Evolutionary conservation across 768 basidiomycete species (phyloP).

Genomic region (Tulasnella sp.): DNA sequence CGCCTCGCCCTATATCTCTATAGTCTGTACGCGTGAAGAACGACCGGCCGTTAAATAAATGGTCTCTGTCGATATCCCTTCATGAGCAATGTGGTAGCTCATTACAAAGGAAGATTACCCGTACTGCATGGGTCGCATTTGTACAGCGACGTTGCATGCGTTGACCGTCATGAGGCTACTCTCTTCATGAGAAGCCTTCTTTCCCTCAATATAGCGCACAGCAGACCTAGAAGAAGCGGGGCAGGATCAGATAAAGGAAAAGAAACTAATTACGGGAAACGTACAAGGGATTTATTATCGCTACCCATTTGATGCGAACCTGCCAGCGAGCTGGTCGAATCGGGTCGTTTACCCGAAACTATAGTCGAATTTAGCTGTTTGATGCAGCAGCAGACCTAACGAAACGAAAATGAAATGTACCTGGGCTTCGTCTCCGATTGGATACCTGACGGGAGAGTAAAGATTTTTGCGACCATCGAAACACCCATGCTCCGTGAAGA

Average conservation of each 20-base stretch:
- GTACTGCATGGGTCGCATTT: slow-evolving; percentile 57
- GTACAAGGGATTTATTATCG: background rate
- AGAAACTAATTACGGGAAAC: background rate
- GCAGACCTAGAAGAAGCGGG: slow-evolving; percentile 44
- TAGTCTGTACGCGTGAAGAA: slow-evolving; percentile 58
- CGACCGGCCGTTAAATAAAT: slow-evolving; percentile 63
- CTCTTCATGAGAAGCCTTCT: slow-evolving; percentile 56
- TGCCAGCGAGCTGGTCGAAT: slow-evolving; percentile 46
- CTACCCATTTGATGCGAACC: slow-evolving; percentile 34
- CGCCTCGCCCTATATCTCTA: slow-evolving; percentile 43
- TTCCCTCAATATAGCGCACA: slow-evolving; percentile 47
- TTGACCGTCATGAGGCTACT: slow-evolving; percentile 48
- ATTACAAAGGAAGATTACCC: background rate
- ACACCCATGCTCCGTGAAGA: background rate
- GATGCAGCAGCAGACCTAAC: background rate
- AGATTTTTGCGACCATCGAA: slow-evolving; percentile 12
- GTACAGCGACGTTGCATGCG: slow-evolving; percentile 56
- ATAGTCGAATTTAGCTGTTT: background rate
- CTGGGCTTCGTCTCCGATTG: slow-evolving; percentile 31
- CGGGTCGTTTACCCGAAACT: slow-evolving; percentile 27
- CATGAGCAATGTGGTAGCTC: background rate
- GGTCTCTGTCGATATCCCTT: slow-evolving; percentile 29
- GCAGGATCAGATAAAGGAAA: background rate
- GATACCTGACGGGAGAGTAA: background rate
- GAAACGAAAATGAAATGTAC: slow-evolving; percentile 30